phyloP scores from a whole-genome alignment of 2,329 filamentous ascomycete species.

The Incumbomyces delicatus region DNA sequence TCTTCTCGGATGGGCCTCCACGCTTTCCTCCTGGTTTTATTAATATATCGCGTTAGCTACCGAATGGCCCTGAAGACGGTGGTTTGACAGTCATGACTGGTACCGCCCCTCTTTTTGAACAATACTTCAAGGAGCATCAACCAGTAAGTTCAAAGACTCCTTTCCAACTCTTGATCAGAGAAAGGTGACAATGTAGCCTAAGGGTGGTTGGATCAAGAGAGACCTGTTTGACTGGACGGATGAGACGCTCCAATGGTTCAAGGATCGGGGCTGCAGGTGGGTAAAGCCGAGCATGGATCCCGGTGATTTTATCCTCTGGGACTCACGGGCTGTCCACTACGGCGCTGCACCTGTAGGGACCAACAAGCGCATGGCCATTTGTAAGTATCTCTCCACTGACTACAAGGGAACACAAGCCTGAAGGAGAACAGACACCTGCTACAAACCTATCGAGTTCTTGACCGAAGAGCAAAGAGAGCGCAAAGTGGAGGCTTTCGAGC shows the following conservation, averaged over 20 bases:
- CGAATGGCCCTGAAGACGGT: slow-evolving; percentile 38
- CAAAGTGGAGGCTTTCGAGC: no score
- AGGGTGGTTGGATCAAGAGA: slow-evolving; percentile 23
- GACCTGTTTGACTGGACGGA: slow-evolving; percentile 36
- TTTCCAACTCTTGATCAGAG: slow-evolving; percentile 17
- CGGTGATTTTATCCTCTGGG: slow-evolving; percentile 39
- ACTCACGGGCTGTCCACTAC: slow-evolving; percentile 40
- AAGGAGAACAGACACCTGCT: no score
- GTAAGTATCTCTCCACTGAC: no score
- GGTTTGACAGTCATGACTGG: slow-evolving; percentile 39
- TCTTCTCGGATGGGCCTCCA: slow-evolving; percentile 34
- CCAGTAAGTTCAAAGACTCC: slow-evolving; percentile 23
- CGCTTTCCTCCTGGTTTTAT: slow-evolving; percentile 20
- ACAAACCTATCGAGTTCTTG: no score
- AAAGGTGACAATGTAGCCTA: no score
- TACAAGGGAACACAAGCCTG: no score
- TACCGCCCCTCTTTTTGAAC: slow-evolving; percentile 31
- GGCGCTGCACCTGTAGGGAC: slow-evolving; percentile 26
- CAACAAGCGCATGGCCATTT: no score
- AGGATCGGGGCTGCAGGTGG: slow-evolving; percentile 29
- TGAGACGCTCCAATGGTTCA: slow-evolving; percentile 36
- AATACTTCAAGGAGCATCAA: slow-evolving; percentile 35
- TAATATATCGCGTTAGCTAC: slow-evolving; percentile 23
- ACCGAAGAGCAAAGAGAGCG: no score
- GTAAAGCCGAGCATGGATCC: slow-evolving; percentile 33